Base-by-base conservation (phyloP, 768 basidiomycete species). In the Stropharia rugosoannulata region DNA sequence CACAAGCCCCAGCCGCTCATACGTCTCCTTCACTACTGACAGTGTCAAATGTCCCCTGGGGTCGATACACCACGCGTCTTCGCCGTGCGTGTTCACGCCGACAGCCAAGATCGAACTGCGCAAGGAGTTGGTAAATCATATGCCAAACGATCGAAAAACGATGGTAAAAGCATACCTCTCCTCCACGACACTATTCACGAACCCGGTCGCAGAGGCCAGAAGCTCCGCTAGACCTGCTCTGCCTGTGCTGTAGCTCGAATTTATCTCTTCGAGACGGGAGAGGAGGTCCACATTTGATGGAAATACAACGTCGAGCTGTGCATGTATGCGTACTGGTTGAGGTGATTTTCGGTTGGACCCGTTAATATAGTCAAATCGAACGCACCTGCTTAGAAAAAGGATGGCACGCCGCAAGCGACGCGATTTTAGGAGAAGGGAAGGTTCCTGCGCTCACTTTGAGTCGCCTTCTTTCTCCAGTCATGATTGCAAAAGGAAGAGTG, bases 41-140 rank as follows among this genome's bases (percentile, higher is more conserved):
- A 89, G 65, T 0, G 84, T 84, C 56, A 90, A 67, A 42, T 83
- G 60, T 3, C 85, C 84, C 15, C 85, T 79, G 2, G 77, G 73
- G 62, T 90, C 87, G 53, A 89, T 73, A 62, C 85, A 87, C 89
- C 90, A 91, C 2, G 75, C 76, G 57, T 89, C 87, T 29, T 84
- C 80, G 5, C 63, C 64, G 32, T 67, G 57, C 35, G 65, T 62
- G 22, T 68, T 60, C 3, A 64, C 55, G 55, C 73, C 75, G 15
- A 81, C 55, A 38, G 75, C 70, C 29, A 75, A 68, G 40, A 81
- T 60, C 4, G 64, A 60, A 27, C 80, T 83, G 47, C 16, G 39
- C 25, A 42, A 5, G 38, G 19, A 50, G 16, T 39, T 32, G 38
- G 37, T 15, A 29, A 10, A 25, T 32, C 29, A 32, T 38, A 2